Base-by-base conservation (phyloP, 352 stramenopile genomes). In the Pythium monospermum region DNA sequence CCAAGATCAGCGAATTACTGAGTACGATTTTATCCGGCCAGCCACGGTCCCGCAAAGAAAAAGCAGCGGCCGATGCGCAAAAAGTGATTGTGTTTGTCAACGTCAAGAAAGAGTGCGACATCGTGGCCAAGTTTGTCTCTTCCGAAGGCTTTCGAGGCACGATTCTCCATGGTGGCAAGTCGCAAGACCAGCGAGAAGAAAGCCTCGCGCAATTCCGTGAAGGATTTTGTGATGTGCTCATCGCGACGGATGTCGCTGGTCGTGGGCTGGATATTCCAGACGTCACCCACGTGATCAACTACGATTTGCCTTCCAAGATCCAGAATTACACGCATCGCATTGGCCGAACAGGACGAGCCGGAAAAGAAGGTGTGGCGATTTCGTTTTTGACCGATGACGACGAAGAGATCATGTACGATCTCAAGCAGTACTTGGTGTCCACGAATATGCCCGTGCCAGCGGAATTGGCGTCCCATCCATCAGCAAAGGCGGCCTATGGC, bases 11-110 rank as follows among this genome's bases (percentile, higher is more conserved):
- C 18, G 75, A 98, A 57, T 78, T 89, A 32, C 66, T 98, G 26
- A 58, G 74, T 2, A 79, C 96, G 15, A 83, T 98, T 36, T 56
- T 91, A 3, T 85, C 83, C 47, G 73, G 71, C 5, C 74, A 85
- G 50, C 71, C 77, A 0, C 64, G 70, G 4, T 85, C 73, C 4
- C 69, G 78, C 40, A 91, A 89, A 53, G 78, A 91, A 54, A 64
- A 64, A 43, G 80, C 82, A 23, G 59, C 73, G 5, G 69, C 80
- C 2, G 81, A 95, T 21, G 71, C 84, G 2, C 77, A 95, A 25
- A 98, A 99, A 74, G 85, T 98, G 37, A 99, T 99, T 51, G 94
- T 99, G n/a, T 99, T 99, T 71, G 96, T 99, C 52, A 99, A 99
- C 71, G 93, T 98, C 61, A 99, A 99, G 85, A 98, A 98, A 63